phyloP scores from a whole-genome alignment of 1,139 yeast genomes.

The Wickerhamiella infanticola region DNA sequence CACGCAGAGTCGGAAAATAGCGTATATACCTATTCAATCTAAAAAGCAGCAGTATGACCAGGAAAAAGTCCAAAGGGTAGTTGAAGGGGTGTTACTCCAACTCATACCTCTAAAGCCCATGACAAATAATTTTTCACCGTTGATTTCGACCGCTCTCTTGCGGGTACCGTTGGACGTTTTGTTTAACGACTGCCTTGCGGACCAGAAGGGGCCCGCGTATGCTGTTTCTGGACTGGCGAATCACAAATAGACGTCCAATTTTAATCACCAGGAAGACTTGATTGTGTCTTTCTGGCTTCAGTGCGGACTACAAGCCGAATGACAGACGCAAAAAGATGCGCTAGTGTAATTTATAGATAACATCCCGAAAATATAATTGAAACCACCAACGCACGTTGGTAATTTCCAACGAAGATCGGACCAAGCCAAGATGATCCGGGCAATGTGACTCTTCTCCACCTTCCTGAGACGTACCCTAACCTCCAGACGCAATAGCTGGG shows the following conservation, averaged over 20 bases:
- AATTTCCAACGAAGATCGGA: not conserved
- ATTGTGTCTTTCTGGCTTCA: constrained; percentile 15
- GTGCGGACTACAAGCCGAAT: constrained; percentile 14
- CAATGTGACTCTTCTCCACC: not conserved
- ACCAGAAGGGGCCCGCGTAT: not conserved
- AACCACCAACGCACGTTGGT: not conserved
- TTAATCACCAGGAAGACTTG: constrained; percentile 14
- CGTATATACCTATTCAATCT: too few species aligned
- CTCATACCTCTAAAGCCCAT: too few species aligned
- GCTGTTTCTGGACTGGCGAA: not conserved
- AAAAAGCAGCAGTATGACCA: too few species aligned
- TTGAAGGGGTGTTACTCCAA: too few species aligned
- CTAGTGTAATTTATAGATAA: too few species aligned
- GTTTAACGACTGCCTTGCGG: not conserved
- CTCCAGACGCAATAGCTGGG: not conserved
- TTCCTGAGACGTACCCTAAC: not conserved
- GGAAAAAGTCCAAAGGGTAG: too few species aligned
- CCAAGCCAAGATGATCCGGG: not conserved
- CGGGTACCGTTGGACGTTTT: not conserved
- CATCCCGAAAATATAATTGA: too few species aligned
- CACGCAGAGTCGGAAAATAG: too few species aligned
- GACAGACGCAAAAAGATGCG: too few species aligned
- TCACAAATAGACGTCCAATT: constrained; percentile 1
- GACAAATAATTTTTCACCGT: not conserved
- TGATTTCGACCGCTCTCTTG: not conserved